These are phyloP conservation scores for Calonectria pseudoreteaudii DNA, from an alignment of 2,329 filamentous ascomycete species.

Conservation along the genomic window DNA sequence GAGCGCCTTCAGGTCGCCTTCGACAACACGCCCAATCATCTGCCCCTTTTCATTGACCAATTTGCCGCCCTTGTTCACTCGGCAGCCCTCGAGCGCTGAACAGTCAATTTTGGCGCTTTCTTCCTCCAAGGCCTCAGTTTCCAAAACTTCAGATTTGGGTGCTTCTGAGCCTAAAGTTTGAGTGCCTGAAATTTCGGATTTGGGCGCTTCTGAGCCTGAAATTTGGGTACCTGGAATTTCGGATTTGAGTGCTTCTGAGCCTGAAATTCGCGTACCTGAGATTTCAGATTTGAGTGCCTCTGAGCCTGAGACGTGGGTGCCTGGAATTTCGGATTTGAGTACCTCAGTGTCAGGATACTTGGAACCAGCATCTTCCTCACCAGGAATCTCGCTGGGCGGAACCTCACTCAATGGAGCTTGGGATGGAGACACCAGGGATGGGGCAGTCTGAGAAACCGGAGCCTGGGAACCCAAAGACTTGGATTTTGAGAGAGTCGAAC, in stretches of 20 bases:
- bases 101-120: background rate
- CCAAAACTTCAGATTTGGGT: slow-evolving; percentile 26
- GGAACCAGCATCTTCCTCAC: background rate
- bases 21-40: slow-evolving; percentile 70
- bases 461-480: slow-evolving; percentile 12
- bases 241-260: slow-evolving; percentile 23
- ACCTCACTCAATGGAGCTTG: background rate
- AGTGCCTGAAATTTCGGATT: slow-evolving; percentile 18
- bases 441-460: background rate
- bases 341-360: slow-evolving; percentile 23
- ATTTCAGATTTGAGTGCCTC: no score
- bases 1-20: slow-evolving; percentile 73
- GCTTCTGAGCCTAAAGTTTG: background rate
- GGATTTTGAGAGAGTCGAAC: background rate
- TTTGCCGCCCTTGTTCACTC: slow-evolving; percentile 52
- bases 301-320: background rate
- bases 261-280: no score
- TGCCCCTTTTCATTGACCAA: slow-evolving; percentile 65
- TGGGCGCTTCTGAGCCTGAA: slow-evolving; percentile 10
- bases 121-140: background rate
- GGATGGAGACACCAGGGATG: background rate
- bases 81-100: background rate
- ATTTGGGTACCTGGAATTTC: slow-evolving; percentile 11
- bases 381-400: slow-evolving; percentile 3
- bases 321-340: slow-evolving; percentile 21